phyloP scores from a whole-genome alignment of 345 rosid species.

The Limnanthes douglasii region DNA sequence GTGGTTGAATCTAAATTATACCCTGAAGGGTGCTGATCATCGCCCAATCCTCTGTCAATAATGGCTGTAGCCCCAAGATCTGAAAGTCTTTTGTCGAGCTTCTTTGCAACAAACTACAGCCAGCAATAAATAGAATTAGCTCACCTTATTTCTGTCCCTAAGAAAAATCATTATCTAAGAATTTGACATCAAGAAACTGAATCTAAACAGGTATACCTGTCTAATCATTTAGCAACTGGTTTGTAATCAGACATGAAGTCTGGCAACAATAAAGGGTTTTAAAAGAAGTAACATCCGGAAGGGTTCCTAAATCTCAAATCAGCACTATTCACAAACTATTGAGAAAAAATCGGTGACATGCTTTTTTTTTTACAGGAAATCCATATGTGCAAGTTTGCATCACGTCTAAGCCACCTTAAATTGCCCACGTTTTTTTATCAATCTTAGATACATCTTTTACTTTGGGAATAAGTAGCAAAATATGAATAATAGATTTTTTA shows the following conservation, averaged over 20 bases:
- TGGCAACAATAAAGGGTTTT: too few species aligned
- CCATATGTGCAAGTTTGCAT: background rate
- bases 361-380: background rate
- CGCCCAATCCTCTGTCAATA: conserved; percentile 81
- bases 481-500: background rate
- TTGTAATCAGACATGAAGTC: too few species aligned
- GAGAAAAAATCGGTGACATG: background rate
- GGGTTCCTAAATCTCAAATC: too few species aligned
- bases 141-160: too few species aligned
- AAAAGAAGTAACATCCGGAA: too few species aligned
- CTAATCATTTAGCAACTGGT: too few species aligned
- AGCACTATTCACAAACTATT: too few species aligned
- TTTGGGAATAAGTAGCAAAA: too few species aligned
- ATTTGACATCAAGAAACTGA: background rate
- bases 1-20: conserved; percentile 21
- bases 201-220: too few species aligned
- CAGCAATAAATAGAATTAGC: conserved; percentile 10
- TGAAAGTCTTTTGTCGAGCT: conserved; percentile 72
- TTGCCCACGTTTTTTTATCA: too few species aligned
- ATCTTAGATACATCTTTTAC: too few species aligned
- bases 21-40: conserved; percentile 98
- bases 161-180: background rate
- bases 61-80: conserved; percentile 67
- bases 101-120: conserved; percentile 92
- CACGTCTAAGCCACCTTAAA: background rate